Base-by-base conservation (phyloP, 805 yeast genomes). In the Yamadazyma ubonensis region DNA sequence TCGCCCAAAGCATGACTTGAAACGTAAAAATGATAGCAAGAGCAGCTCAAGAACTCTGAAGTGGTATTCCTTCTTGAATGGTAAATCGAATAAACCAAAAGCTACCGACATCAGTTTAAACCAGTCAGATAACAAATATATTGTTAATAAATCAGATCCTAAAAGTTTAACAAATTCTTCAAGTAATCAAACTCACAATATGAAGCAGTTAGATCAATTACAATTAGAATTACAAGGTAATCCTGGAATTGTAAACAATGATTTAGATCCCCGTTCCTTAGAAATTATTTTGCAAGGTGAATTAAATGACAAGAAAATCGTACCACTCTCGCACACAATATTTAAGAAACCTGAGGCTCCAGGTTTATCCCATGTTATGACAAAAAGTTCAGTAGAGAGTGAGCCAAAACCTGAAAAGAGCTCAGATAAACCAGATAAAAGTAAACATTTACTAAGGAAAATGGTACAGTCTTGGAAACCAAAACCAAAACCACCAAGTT, bases 291-390 rank as follows among this genome's bases (percentile, higher is more conserved):
- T 39, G 18, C 28, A 41, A 18, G 30, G 25, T 17, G 38, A 41
- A 27, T 41, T 42, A 39, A 28, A 38, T 42, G 49, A 45, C 27
- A 40, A 30, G 12, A 35, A 46, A 35, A 41, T 46, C 42, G 38
- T 46, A 23, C 50, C 50, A 46, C 43, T 43, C 35, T 38, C 45
- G 15, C 36, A 40, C 26, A 35, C 37, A 11, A 20, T 43, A 40
- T 40, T 43, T 35, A 41, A 28, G 25, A 32, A 31, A 14, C 11
- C 16, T 6, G 18, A 12, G 11, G 27, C 27, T 12, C 17, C 35
- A 17, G 17, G 4, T 5, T 12, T 12, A 17, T 12, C 11, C 12
- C 15, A 29, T 5, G 21, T 3, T 5, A 29, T 29, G 33, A 10
- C 12, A 5, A n/a, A 32, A 32, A 12, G 5, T 6, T 17, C 18